Base-by-base conservation (phyloP, 805 yeast species). In the Suhomyces prunicola region DNA sequence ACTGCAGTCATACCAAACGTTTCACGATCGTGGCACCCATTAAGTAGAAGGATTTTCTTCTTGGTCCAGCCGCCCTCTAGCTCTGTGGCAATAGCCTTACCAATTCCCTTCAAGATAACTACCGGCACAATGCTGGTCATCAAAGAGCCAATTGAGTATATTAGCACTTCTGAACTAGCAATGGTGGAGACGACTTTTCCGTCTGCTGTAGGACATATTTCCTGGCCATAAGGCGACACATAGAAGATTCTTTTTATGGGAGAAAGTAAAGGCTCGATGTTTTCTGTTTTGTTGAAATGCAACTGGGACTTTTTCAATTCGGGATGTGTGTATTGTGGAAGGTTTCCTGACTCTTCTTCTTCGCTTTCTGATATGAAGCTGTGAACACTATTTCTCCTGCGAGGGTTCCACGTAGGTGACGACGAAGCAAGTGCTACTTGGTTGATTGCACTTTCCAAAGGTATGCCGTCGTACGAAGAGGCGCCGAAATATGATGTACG, bases 51-150 rank as follows among this genome's bases (percentile, higher is more conserved):
- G 5, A 91, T 75, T 61, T 85, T 84, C 50, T 74, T 76, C 54
- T 72, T 73, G 9, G 58, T 58, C 13, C 9, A 24, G 9, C 44
- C 44, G 10, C 36, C 46, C 9, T 24, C 23, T 5, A 40, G 27
- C 15, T 49, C 48, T 10, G 46, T 57, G 12, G 69, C 70, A 24
- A 88, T 80, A 0, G 90, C 85, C 35, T 78, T 78, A 0, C 92
- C 92, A 6, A 88, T 77, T 2, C 96, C 96, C 49, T 82, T 82
- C 3, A 90, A 71, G 7, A 90, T 79, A 6, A 90, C 70, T 0
- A 90, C 84, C 0, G 98, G 97, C 2, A 90, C 71, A 6, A 88
- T 83, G 48, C 96, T 88, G 0, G 98, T 92, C 86, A 88, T 88
- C 36, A 92, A 72, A 1, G 96, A 88, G 1, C 98, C 97, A 51